phyloP scores from a whole-genome alignment of 331 rosid species.

The Acacia pycnantha region DNA sequence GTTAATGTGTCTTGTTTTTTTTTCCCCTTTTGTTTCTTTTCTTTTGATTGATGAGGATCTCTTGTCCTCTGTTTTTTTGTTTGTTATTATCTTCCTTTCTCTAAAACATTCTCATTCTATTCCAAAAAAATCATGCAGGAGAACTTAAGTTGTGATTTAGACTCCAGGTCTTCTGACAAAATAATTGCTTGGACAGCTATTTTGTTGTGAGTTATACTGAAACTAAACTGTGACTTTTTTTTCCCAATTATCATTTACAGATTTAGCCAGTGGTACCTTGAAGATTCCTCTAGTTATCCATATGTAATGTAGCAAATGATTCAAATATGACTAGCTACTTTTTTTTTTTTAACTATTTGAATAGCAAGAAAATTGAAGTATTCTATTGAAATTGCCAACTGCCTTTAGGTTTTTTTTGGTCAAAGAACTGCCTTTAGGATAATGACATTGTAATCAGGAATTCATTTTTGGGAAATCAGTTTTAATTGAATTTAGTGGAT shows the following conservation, averaged over 20 bases:
- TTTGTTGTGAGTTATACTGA: neutral
- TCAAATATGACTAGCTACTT: neutral
- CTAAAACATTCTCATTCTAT: neutral
- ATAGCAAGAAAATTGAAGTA: conserved; percentile 3
- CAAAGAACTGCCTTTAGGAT: conserved; percentile 9
- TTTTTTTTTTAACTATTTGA: neutral
- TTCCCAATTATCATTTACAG: neutral
- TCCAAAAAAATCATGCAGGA: neutral
- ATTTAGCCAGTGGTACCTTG: neutral
- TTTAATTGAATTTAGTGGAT: neutral
- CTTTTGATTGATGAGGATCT: neutral
- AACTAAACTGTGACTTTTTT: neutral
- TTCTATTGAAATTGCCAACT: neutral
- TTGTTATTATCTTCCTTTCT: neutral
- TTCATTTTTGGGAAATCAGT: neutral
- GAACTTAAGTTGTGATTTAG: neutral
- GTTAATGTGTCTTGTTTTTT: neutral
- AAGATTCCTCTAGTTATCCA: neutral
- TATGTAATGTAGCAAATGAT: neutral
- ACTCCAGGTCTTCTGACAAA: neutral
- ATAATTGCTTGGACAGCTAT: neutral
- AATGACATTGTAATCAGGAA: neutral
- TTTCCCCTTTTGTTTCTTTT: neutral
- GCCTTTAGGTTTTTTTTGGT: too few species aligned
- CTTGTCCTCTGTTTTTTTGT: neutral